Evolutionary conservation across 331 rosid genomes (phyloP), one percentile per base, ranked within the genome.

Genomic region (Rhamnella rubrinervis): DNA sequence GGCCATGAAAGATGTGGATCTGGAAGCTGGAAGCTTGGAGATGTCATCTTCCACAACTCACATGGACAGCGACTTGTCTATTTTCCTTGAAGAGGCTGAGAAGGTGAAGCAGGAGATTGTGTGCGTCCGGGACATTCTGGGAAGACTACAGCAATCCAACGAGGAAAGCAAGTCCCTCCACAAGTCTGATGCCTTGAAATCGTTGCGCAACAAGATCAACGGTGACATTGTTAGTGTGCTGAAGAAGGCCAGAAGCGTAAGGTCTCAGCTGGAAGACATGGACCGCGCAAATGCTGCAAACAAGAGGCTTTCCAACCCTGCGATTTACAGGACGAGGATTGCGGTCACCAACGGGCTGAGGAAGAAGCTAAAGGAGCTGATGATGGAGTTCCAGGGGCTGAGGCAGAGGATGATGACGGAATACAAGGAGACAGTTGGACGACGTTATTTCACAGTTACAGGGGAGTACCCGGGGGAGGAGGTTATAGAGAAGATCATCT

Each of bases 381-480:
- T 93, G 98, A 87, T 90, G 95, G 97, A 88, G 65, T 93, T 93
- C 61, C 97, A 90, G 77, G 85, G 75, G 0, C 74, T 93, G 72
- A 83, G 97, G 67, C 96, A 93, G 81, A 85, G 77, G 78, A 90
- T 88, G 90, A 90, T 90, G 96, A 75, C 81, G 0, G 98, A 93
- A 78, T 85, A 93, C 73, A 90, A 81, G 63, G 97, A 93, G 1
- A 90, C 98, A 0, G 96, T 93, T 1, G 97, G 92, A 19, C 80
- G 98, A 41, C 71, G 97, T 47, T 86, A 86, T 55, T 93, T 78
- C 66, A 90, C 97, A 0, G 96, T 90, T 35, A 93, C 96, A 0
- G 97, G 98, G 17, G 96, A 93, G 78, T 8, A 83, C 60, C 82
- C 97, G 3, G 78, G 78, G 2, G 98, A 93, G 49, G 96, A 91